These are phyloP conservation scores for Lactuca sativa DNA, from an alignment of 129 eudicot genomes.

Conservation along the genomic window DNA sequence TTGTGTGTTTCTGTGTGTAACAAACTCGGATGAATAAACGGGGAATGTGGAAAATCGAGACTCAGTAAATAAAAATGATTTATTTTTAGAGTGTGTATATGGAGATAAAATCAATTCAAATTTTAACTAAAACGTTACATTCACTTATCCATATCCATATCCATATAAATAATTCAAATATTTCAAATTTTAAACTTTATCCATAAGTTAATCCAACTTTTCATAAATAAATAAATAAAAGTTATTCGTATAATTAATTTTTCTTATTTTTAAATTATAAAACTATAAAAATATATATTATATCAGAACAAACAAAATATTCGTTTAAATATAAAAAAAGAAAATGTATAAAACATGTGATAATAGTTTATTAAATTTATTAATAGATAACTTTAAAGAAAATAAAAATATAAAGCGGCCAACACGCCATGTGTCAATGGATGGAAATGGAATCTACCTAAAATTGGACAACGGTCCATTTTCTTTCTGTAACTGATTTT, in stretches of 20 bases:
- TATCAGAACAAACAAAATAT: background rate
- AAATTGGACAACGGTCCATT: background rate
- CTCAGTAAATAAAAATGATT: constrained; percentile 10
- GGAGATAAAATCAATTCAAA: background rate
- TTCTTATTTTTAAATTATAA: too few relatives aligned
- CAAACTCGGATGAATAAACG: constrained; percentile 7
- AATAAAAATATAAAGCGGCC: background rate
- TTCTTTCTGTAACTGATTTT: background rate
- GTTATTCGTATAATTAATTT: background rate
- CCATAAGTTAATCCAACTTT: background rate
- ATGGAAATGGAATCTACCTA: background rate
- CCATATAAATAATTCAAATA: background rate
- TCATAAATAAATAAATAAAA: too few relatives aligned
- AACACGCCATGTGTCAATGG: background rate
- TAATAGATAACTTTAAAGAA: too few relatives aligned
- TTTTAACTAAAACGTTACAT: too few relatives aligned
- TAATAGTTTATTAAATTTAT: too few relatives aligned
- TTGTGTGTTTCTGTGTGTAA: background rate
- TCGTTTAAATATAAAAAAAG: too few relatives aligned
- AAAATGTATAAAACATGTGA: background rate
- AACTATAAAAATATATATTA: too few relatives aligned
- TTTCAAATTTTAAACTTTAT: too few relatives aligned
- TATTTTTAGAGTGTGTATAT: background rate
- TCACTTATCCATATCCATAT: background rate
- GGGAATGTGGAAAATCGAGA: constrained; percentile 16